Conservation (phyloP, 139 green algal genomes). For the Coelastrella sp. region DNA sequence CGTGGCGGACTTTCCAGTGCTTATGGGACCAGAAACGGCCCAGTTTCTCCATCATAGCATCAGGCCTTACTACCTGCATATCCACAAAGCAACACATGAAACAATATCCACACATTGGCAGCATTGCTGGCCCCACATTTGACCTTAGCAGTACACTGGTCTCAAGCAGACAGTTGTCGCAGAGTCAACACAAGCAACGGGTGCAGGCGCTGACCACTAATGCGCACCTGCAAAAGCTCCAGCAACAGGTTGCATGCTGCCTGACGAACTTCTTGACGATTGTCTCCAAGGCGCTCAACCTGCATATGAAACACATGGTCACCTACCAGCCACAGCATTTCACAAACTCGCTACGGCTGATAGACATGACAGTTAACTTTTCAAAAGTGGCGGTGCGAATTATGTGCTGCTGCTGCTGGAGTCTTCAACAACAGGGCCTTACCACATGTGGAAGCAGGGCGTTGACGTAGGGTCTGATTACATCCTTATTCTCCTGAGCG, state of each 20-base stretch:
- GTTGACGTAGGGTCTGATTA: constrained; percentile 31
- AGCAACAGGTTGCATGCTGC: constrained; percentile 65
- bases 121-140: neutral
- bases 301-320: neutral
- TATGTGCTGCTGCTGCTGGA: too few species aligned
- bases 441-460: constrained; percentile 55
- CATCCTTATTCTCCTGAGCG: neutral
- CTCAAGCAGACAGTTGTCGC: too few species aligned
- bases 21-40: constrained; percentile 61
- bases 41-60: constrained; percentile 56
- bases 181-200: too few species aligned
- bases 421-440: too few species aligned
- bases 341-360: neutral
- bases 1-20: constrained; percentile 68
- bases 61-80: constrained; percentile 39
- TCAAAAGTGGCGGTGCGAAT: too few species aligned
- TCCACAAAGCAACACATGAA: neutral
- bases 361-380: too few species aligned
- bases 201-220: too few species aligned
- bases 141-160: too few species aligned
- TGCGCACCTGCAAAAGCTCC: constrained; percentile 47
- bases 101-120: neutral
- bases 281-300: constrained; percentile 65
- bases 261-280: constrained; percentile 60
- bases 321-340: neutral